Conservation (phyloP, 495 filamentous ascomycete species). For the Letharia lupina region DNA sequence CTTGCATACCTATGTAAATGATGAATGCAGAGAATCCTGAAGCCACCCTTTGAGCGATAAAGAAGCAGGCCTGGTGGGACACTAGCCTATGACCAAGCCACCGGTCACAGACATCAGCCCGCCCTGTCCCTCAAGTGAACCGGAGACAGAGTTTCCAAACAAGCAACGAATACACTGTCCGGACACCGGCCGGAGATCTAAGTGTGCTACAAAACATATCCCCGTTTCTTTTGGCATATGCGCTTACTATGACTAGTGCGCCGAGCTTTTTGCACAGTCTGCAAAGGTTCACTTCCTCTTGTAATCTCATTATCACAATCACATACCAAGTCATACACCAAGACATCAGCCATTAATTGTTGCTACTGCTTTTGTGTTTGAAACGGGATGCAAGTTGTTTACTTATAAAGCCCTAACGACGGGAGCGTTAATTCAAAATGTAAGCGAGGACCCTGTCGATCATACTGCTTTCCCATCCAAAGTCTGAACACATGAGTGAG, state of each 20-base stretch:
- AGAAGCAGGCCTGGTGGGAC: neutral
- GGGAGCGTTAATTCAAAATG: neutral
- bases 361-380: neutral
- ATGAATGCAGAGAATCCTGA: neutral
- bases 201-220: neutral
- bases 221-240: neutral
- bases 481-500: neutral
- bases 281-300: neutral
- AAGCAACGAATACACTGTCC: neutral
- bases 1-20: neutral
- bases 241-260: neutral
- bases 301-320: neutral
- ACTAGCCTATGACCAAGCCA: neutral
- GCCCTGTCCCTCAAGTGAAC: neutral
- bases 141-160: neutral
- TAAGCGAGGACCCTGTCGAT: conserved; percentile 6
- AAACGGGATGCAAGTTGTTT: neutral
- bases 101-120: neutral
- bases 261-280: neutral
- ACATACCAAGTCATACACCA: neutral
- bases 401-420: neutral
- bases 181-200: neutral
- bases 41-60: neutral
- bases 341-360: neutral
- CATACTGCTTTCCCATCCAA: neutral